These are phyloP conservation scores for Lasiodiplodia gonubiensis DNA, from an alignment of 2,329 filamentous ascomycete genomes.

Conservation along the genomic window DNA sequence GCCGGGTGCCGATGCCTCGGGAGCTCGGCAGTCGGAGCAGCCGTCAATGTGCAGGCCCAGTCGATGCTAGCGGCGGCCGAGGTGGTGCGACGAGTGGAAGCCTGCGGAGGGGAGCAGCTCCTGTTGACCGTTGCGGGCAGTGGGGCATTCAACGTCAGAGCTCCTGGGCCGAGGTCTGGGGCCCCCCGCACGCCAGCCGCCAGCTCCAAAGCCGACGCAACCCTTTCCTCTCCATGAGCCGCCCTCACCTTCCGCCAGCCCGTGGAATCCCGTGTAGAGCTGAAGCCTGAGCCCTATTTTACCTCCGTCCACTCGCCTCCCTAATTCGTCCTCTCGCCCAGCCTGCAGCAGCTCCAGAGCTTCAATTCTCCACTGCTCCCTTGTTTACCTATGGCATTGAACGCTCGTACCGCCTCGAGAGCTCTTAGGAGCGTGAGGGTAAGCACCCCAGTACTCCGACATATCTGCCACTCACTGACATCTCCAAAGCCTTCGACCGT, in stretches of 20 bases:
- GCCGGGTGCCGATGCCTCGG: constrained; percentile 1
- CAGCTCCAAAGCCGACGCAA: constrained; percentile 32
- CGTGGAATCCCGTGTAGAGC: constrained; percentile 4
- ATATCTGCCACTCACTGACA: constrained; percentile 32
- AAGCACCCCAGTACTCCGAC: constrained; percentile 38
- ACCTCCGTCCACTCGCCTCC: not conserved
- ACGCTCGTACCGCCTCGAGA: constrained; percentile 65
- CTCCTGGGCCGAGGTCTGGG: constrained; percentile 25
- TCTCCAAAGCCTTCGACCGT: constrained; percentile 38
- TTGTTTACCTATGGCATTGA: constrained; percentile 64
- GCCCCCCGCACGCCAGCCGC: constrained; percentile 29
- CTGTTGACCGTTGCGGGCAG: constrained; percentile 4
- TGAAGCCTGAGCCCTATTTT: not conserved
- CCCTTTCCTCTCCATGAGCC: not conserved
- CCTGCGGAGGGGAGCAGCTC: not conserved
- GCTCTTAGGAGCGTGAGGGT: constrained; percentile 70
- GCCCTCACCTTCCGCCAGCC: not conserved
- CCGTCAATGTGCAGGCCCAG: not conserved
- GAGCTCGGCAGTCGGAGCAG: constrained; percentile 1
- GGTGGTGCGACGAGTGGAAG: constrained; percentile 3
- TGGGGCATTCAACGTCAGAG: constrained; percentile 22
- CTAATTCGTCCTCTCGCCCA: not conserved
- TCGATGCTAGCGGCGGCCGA: not conserved
- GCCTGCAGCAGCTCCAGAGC: not conserved
- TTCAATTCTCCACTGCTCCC: not conserved